Evolutionary conservation across 2,329 filamentous ascomycete genomes (phyloP), one percentile per base, ranked within the genome.

Genomic region (Fusarium protoensiforme): DNA sequence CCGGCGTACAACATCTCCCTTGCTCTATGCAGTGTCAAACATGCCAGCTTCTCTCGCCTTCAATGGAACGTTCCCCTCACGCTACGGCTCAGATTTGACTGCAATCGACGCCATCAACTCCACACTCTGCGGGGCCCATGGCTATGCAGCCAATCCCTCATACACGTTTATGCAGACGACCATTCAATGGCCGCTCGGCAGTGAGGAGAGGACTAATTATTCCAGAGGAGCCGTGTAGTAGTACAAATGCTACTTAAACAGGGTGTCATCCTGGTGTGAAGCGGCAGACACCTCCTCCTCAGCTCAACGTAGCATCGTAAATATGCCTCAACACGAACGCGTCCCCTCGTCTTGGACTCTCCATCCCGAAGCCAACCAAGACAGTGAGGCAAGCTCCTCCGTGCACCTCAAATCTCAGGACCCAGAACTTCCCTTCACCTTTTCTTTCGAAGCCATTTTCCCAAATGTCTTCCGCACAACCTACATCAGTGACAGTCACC

Each of bases 401-500:
- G 24, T 80, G 2, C 69, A 72, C 8, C 74, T 81, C 10, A 59
- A 71, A 5, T 77, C 68, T 54, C 61, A 60, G 8, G 76, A 80
- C 43, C 39, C 80, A 2, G 41, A 68, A 4, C 67, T 85, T 2
- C 81, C 84, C 0, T 89, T 90, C 67, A 80, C 85, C 18, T 94
- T 93, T 78, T 85, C 85, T 0, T 92, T 94, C 70, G 89, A 93
- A 77, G 85, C 88, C 0, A 75, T 94, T 33, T 86, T 87, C 18
- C 84, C 87, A 22, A 91, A 91, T 59, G 82, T 93, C 18, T 94
- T 93, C 81, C 85, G 92, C 46, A 92, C 92, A 2, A 91, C 90
- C 0, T 93, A 93, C 77, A 87, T 88, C 2, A 91, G 92, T 0
- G 77, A 84, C 16, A 84, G 85, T 3, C 91, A 93, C 75, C 89